phyloP scores from a whole-genome alignment of 148 eudicot genomes.

The Persicaria maculosa region DNA sequence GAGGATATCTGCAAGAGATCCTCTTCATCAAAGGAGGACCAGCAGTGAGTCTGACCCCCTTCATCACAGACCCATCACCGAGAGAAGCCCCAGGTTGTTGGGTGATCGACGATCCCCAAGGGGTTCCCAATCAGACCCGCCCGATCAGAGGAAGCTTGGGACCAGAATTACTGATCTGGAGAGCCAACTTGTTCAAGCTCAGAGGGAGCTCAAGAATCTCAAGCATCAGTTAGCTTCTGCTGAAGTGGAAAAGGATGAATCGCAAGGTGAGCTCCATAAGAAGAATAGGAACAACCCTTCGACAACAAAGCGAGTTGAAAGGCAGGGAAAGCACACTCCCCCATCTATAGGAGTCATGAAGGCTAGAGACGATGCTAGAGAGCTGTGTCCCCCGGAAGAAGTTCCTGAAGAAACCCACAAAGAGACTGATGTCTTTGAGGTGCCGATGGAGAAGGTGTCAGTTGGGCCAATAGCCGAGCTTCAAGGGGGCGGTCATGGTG shows the following conservation, averaged over 20 bases:
- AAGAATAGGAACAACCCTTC: conserved; percentile 30
- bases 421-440: conserved; percentile 90
- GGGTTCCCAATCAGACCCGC: conserved; percentile 49
- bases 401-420: conserved; percentile 23
- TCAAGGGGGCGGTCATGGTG: not conserved
- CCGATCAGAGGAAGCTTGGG: conserved; percentile 62
- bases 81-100: conserved; percentile 49
- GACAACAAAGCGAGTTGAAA: conserved; percentile 12
- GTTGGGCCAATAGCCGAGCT: conserved; percentile 17
- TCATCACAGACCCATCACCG: conserved; percentile 43
- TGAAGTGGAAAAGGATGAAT: conserved; percentile 60
- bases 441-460: conserved; percentile 41
- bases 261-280: conserved; percentile 40
- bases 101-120: conserved; percentile 53
- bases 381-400: conserved; percentile 18
- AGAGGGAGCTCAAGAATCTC: conserved; percentile 68
- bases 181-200: conserved; percentile 82
- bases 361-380: conserved; percentile 16
- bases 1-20: conserved; percentile 44
- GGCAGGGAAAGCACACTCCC: conserved; percentile 20
- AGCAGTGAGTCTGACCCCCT: conserved; percentile 62
- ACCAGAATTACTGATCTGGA: conserved; percentile 73
- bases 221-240: conserved; percentile 68
- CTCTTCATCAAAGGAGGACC: conserved; percentile 43
- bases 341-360: not conserved